Evolutionary conservation across 208 protist species (phyloP), one percentile per base, ranked within the genome.

Genomic region (Lotmaria passim): DNA sequence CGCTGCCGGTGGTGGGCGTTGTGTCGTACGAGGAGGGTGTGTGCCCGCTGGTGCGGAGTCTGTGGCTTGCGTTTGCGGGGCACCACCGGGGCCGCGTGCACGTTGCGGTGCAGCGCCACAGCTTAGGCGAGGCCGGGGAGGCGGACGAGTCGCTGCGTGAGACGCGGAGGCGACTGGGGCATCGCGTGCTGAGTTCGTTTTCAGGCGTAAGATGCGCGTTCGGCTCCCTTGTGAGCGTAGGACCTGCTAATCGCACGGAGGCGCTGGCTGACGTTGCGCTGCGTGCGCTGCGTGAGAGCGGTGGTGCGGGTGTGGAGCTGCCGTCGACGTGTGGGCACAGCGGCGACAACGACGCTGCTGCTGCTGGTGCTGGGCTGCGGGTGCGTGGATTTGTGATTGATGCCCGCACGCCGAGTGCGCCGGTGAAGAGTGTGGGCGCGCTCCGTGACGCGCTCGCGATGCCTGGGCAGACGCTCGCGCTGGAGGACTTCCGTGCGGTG

Each of bases 401-500:
- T 30, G 77, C 66, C 28, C 77, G 69, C 46, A 67, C 75, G 68
- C 56, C 65, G 4, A 26, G 33, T 11, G 23, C n/a, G 38, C 73
- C 75, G 28, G 28, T 68, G 50, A 14, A n/a, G 33, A 52, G 47
- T 7, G 34, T n/a, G 0, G 26, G n/a, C 5, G 44, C 30, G 24
- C 21, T 72, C 28, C 46, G 44, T 38, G 60, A 50, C 1, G 84
- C 80, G 7, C 64, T 85, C 28, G 39, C 65, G 53, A 68, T 75
- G 66, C 79, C 70, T 61, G 79, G 71, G 65, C 79, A 89, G 71
- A 78, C 78, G 63, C 62, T 86, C 1, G 75, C 84, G 53, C 72
- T 89, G 70, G 84, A 86, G 73, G 84, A 89, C 75, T 81, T 85
- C 62, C 64, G 53, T 23, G 39, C 61, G 19, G 57, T 83, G 52